Conservation (phyloP, 192 early-diverging fungal genomes). For the Rhizophagus sp. region DNA sequence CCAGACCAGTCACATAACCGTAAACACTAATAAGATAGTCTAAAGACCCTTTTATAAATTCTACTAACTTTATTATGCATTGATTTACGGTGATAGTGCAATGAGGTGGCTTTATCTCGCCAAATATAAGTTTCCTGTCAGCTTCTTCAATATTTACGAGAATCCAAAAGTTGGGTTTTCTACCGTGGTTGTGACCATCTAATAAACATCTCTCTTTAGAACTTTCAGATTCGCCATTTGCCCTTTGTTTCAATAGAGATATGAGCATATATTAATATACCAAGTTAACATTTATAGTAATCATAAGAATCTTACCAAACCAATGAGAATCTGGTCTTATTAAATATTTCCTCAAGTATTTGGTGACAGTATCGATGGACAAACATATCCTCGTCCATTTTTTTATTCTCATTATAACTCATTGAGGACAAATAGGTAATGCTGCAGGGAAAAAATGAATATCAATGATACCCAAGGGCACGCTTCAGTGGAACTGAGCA, state of each 20-base stretch:
- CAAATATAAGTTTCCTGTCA: slow-evolving; percentile 2
- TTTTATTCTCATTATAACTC: slow-evolving; percentile 23
- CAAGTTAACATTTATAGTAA: too few species aligned
- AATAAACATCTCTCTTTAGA: slow-evolving; percentile 10
- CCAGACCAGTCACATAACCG: too few species aligned
- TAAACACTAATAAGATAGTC: not conserved
- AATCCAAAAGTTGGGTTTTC: slow-evolving; percentile 10
- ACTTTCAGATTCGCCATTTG: slow-evolving; percentile 22
- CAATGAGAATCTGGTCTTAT: not conserved
- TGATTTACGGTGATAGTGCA: slow-evolving; percentile 13
- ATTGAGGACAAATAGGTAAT: slow-evolving; percentile 22
- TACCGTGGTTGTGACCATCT: not conserved
- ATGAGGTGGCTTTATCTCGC: slow-evolving; percentile 15
- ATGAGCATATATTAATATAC: too few species aligned
- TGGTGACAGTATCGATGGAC: slow-evolving; percentile 17
- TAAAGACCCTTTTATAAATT: slow-evolving; percentile 18
- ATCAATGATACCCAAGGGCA: slow-evolving; percentile 23
- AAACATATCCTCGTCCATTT: slow-evolving; percentile 17
- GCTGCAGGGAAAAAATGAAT: slow-evolving; percentile 11
- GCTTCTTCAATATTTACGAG: slow-evolving; percentile 19
- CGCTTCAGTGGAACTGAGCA: too few species aligned
- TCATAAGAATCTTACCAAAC: too few species aligned
- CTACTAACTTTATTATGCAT: slow-evolving; percentile 13
- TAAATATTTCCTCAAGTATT: slow-evolving; percentile 16
- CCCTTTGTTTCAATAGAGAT: not conserved